These are phyloP conservation scores for Debaryomyces nepalensis DNA, from an alignment of 1,139 yeast species.

Conservation along the genomic window DNA sequence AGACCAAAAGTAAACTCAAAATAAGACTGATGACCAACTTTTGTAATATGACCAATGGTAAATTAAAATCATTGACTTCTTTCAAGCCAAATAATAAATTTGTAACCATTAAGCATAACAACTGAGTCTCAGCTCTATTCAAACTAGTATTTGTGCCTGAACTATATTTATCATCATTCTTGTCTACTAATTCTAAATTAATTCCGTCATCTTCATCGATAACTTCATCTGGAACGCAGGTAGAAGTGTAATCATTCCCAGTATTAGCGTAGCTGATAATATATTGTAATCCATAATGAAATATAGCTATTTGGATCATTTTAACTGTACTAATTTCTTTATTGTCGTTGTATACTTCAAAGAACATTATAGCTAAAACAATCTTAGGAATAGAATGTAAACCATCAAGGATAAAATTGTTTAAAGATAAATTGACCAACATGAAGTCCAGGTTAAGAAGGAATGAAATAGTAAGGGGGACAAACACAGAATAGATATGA, in stretches of 20 bases:
- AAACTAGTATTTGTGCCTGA: conserved; percentile 29
- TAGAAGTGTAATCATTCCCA: conserved; percentile 24
- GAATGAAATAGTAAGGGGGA: conserved; percentile 35
- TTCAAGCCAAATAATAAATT: conserved; percentile 36
- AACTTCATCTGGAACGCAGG: conserved; percentile 25
- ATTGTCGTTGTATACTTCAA: conserved; percentile 32
- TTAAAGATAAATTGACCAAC: conserved; percentile 40
- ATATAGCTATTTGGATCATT: conserved; percentile 30
- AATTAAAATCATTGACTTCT: conserved; percentile 18
- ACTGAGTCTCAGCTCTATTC: conserved; percentile 42
- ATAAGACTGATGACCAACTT: conserved; percentile 35
- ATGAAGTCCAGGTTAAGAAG: conserved; percentile 30
- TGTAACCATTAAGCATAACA: conserved; percentile 33
- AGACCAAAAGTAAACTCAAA: conserved; percentile 23
- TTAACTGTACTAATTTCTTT: conserved; percentile 22
- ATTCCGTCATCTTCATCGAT: conserved; percentile 23
- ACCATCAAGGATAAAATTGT: conserved; percentile 41
- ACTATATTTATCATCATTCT: conserved; percentile 16
- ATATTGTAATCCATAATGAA: conserved; percentile 30
- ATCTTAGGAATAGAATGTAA: conserved; percentile 37
- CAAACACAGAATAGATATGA: conserved; percentile 37
- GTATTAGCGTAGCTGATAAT: conserved; percentile 36
- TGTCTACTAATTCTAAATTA: conserved; percentile 16
- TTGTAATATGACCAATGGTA: conserved; percentile 41
- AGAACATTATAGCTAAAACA: conserved; percentile 35